A percentile compares a stretch with the other conserved stretches of the same genome.
phyloP scores from a whole-genome alignment of 1,284 basidiomycete species.

The Melanopsichium pennsylvanicum region DNA sequence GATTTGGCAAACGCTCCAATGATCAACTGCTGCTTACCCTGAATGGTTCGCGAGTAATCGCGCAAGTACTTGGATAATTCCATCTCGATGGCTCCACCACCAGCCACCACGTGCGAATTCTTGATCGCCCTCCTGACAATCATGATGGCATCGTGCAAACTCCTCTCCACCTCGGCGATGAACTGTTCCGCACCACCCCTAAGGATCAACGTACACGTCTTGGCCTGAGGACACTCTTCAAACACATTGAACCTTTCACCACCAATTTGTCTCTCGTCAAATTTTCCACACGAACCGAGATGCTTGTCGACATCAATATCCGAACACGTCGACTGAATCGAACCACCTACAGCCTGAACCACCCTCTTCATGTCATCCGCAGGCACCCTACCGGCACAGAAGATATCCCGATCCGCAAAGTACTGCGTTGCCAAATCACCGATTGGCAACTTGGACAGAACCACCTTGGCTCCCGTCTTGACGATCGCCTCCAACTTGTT shows the following conservation, averaged over 20 bases:
- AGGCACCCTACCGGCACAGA: conserved; percentile 95
- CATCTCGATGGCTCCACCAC: conserved; percentile 98
- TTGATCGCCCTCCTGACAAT: conserved; percentile 96
- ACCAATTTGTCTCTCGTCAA: conserved; percentile 95
- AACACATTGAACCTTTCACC: conserved; percentile 98
- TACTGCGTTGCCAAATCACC: conserved; percentile 98
- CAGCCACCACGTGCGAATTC: conserved; percentile 94
- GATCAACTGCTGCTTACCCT: conserved; percentile 94
- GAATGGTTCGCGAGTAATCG: conserved; percentile 87
- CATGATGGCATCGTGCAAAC: conserved; percentile 99
- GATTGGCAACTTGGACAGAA: conserved; percentile 96
- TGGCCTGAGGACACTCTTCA: conserved; percentile 90
- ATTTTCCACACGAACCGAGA: conserved; percentile 87
- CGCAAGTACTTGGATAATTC: conserved; percentile 92
- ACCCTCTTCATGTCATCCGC: conserved; percentile 91
- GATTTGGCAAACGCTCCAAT: conserved; percentile 96
- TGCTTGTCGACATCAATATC: conserved; percentile 85
- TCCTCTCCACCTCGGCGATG: conserved; percentile 96
- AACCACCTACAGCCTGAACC: conserved; percentile 93
- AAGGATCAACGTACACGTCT: conserved; percentile 94
- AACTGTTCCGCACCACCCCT: conserved; percentile 98
- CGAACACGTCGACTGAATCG: conserved; percentile 92
- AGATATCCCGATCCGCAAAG: conserved; percentile 98
- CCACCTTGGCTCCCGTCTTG: conserved; percentile 94
- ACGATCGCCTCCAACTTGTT: conserved; percentile 95